phyloP scores from a whole-genome alignment of 331 rosid species.

The Spiraea crenata region DNA sequence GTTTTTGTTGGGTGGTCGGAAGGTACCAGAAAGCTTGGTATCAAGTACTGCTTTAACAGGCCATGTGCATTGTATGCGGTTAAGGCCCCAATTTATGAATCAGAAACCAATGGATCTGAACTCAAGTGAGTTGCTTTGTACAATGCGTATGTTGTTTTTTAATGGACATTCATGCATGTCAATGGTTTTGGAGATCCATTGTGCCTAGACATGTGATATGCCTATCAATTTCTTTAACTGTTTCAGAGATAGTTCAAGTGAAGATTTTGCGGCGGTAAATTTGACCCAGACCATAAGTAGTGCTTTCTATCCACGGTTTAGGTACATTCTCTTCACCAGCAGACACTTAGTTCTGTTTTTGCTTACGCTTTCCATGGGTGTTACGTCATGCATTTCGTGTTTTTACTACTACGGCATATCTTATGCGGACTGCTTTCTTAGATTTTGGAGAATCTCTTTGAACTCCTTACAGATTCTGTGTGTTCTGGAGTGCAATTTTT shows the following conservation, averaged over 20 bases:
- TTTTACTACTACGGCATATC: neutral
- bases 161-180: constrained; percentile 23
- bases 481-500: neutral
- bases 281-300: constrained; percentile 70
- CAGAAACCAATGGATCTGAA: constrained; percentile 52
- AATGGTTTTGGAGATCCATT: neutral
- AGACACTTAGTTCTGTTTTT: constrained; percentile 3
- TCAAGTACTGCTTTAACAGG: constrained; percentile 80
- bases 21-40: constrained; percentile 84
- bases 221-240: neutral
- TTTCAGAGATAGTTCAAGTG: constrained; percentile 56
- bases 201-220: neutral
- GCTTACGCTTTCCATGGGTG: neutral
- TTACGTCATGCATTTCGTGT: neutral
- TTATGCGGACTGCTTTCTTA: neutral
- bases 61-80: constrained; percentile 77
- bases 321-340: constrained; percentile 43
- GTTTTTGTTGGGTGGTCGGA: constrained; percentile 92
- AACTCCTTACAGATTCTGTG: neutral
- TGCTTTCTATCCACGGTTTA: constrained; percentile 82
- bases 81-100: constrained; percentile 41
- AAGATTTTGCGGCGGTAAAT: constrained; percentile 43
- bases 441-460: neutral
- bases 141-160: constrained; percentile 13
- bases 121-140: constrained; percentile 51